A percentile compares a stretch with the other conserved stretches of the same genome.
These are phyloP conservation scores for Phyllosticta citribraziliensis DNA, from an alignment of 2,329 filamentous ascomycete genomes.

Conservation along the genomic window DNA sequence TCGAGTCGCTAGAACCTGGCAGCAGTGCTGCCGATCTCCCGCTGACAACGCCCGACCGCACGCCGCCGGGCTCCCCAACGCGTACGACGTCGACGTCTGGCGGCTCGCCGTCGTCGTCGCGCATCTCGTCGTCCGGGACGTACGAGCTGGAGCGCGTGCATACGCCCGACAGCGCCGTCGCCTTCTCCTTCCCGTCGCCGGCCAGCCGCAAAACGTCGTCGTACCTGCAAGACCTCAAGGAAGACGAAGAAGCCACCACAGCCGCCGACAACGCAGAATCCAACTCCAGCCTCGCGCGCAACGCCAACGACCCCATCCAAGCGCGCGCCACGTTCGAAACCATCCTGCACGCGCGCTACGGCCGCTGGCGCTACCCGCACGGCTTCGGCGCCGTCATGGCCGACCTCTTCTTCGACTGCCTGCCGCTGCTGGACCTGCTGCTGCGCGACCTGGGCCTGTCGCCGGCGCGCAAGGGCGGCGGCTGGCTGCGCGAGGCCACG, in stretches of 20 bases:
- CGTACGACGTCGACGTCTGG: neutral
- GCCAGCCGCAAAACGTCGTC: neutral
- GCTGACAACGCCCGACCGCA: neutral
- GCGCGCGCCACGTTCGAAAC: constrained; percentile 14
- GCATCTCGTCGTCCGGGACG: neutral
- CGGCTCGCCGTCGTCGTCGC: neutral
- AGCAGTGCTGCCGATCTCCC: neutral
- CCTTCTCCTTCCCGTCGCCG: neutral
- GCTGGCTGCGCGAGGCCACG: constrained; percentile 17
- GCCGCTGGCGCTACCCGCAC: constrained; percentile 21
- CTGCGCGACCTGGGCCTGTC: constrained; percentile 1
- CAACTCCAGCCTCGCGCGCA: neutral
- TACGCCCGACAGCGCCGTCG: neutral
- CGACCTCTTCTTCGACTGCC: constrained; percentile 21
- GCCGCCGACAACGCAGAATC: neutral
- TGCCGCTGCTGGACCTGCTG: constrained; percentile 17
- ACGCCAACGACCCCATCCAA: neutral
- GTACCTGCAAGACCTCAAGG: neutral
- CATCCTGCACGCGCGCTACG: constrained; percentile 22
- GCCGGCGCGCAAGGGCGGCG: constrained; percentile 16
- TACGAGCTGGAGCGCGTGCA: neutral
- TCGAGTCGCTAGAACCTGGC: constrained; percentile 21
- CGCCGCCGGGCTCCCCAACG: neutral
- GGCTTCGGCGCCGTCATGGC: constrained; percentile 22
- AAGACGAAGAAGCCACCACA: neutral